Evolutionary conservation across 2,329 filamentous ascomycete genomes (phyloP).

Genomic region (Aureobasidium pullulans): DNA sequence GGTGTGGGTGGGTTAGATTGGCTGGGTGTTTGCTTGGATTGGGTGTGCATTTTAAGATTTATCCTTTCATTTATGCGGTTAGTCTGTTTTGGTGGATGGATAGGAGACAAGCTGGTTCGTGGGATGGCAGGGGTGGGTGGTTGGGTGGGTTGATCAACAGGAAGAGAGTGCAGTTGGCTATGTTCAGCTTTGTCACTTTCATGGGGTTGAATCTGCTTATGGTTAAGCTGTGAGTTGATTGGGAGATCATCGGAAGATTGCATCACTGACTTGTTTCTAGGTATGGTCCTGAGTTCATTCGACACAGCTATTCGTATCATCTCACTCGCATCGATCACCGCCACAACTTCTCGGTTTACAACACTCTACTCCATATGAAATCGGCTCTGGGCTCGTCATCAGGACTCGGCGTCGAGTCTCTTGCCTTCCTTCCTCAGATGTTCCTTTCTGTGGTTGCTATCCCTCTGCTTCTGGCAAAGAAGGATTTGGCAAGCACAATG

Average conservation of each 20-base stretch:
- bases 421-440: constrained; percentile 86
- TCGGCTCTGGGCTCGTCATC: constrained; percentile 50
- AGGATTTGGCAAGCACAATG: constrained; percentile 75
- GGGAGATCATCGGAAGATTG: background rate
- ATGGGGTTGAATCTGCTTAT: constrained; percentile 65
- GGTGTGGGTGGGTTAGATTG: constrained; percentile 53
- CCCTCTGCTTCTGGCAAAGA: constrained; percentile 69
- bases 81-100: constrained; percentile 78
- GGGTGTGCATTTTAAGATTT: constrained; percentile 95
- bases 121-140: background rate
- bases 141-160: constrained; percentile 19
- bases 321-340: constrained; percentile 88
- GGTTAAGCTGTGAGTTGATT: constrained; percentile 59
- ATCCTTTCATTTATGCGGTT: constrained; percentile 90
- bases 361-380: constrained; percentile 78
- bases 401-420: constrained; percentile 57
- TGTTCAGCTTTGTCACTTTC: constrained; percentile 67
- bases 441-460: constrained; percentile 71
- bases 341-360: constrained; percentile 98
- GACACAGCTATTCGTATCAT: constrained; percentile 91
- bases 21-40: constrained; percentile 73
- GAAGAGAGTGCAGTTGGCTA: constrained; percentile 48
- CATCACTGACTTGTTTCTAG: constrained; percentile 31
- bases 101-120: constrained; percentile 29
- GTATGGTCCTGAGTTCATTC: constrained; percentile 73